phyloP scores from a whole-genome alignment of 345 rosid species.

The Boechera retrofracta region DNA sequence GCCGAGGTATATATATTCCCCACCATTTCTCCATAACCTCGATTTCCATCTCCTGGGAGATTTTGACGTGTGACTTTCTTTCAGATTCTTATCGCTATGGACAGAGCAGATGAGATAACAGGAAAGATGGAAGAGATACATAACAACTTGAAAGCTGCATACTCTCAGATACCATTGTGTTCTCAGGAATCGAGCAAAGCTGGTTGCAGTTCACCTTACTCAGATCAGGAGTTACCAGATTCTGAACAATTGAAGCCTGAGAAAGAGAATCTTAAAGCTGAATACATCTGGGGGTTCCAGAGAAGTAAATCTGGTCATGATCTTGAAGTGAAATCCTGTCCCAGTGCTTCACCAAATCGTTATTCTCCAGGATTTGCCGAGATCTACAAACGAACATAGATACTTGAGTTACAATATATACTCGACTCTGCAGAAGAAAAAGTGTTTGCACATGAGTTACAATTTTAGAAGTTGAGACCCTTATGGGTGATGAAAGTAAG shows the following conservation, averaged over 20 bases:
- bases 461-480: constrained; percentile 8
- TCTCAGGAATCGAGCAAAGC: constrained; percentile 42
- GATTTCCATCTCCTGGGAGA: background rate
- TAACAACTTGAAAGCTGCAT: constrained; percentile 59
- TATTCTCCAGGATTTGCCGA: constrained; percentile 31
- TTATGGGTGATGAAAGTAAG: constrained; percentile 30
- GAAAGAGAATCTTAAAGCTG: constrained; percentile 29
- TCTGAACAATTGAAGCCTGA: constrained; percentile 41
- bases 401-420: background rate
- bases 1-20: constrained; percentile 58
- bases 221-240: constrained; percentile 39
- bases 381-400: constrained; percentile 41
- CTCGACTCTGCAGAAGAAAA: background rate
- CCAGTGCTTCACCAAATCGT: constrained; percentile 43
- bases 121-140: constrained; percentile 65
- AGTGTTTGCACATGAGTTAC: constrained; percentile 3
- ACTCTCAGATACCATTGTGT: constrained; percentile 60
- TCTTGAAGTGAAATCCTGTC: constrained; percentile 42
- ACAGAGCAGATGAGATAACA: constrained; percentile 66
- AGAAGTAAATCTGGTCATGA: constrained; percentile 33
- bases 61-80: constrained; percentile 39
- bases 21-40: background rate
- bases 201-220: constrained; percentile 23
- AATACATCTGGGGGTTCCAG: constrained; percentile 1
- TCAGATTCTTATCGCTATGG: constrained; percentile 84